A percentile compares a stretch with the other conserved stretches of the same genome.
Conservation (phyloP, 2,329 filamentous ascomycete species). For the Phyllosticta capitalensis region DNA sequence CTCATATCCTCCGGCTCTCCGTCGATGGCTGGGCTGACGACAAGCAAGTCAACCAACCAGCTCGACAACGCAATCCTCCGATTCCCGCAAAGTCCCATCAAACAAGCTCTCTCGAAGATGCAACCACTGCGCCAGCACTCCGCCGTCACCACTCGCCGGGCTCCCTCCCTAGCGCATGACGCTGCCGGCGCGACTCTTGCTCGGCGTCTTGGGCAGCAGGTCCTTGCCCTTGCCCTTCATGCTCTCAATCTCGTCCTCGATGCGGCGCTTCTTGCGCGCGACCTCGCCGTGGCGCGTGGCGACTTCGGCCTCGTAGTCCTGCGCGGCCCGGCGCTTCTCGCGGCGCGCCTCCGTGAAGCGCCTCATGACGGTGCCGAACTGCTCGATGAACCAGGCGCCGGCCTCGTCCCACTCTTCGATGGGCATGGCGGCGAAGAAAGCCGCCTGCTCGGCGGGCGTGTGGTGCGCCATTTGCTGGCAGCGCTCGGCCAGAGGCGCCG, state of each 20-base stretch:
- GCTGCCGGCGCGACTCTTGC: slow-evolving; percentile 14
- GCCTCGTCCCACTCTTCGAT: slow-evolving; percentile 52
- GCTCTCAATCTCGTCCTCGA: slow-evolving; percentile 40
- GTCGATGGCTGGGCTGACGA: no score
- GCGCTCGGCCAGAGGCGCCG: slow-evolving; percentile 8
- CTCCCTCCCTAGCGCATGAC: not conserved
- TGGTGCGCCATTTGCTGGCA: not conserved
- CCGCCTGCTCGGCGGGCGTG: slow-evolving; percentile 30
- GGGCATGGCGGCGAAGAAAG: slow-evolving; percentile 43
- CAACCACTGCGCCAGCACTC: no score
- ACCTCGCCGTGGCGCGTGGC: slow-evolving; percentile 43
- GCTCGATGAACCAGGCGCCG: slow-evolving; percentile 50
- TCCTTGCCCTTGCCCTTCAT: slow-evolving; percentile 47
- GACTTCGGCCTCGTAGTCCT: slow-evolving; percentile 47
- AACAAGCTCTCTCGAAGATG: no score
- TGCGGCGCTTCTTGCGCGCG: slow-evolving; percentile 37
- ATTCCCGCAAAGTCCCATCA: no score
- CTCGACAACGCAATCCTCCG: no score
- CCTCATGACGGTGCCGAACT: slow-evolving; percentile 42
- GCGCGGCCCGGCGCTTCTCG: slow-evolving; percentile 44
- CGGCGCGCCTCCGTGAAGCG: slow-evolving; percentile 44
- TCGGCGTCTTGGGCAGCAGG: slow-evolving; percentile 39
- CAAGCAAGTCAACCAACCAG: no score
- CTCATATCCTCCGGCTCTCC: no score
- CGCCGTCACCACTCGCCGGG: no score